These are phyloP conservation scores for Solanum virginianum DNA, from an alignment of 257 asterid species.

Conservation along the genomic window DNA sequence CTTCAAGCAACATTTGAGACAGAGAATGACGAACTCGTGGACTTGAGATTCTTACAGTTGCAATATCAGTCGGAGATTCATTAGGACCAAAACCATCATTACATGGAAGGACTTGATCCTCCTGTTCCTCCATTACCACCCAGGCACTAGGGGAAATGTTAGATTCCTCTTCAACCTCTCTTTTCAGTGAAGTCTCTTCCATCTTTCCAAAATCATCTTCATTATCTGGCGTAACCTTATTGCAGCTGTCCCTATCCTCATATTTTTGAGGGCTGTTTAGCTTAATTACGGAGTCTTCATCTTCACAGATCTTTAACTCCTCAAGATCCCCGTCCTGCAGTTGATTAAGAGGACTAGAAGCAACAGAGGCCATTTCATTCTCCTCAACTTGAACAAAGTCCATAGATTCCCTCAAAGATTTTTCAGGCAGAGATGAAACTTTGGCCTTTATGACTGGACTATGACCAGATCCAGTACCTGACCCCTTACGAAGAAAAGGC, in stretches of 20 bases:
- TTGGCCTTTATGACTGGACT: conserved; percentile 4
- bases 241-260: conserved; percentile 31
- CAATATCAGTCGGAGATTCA: conserved; percentile 26
- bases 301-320: conserved; percentile 10
- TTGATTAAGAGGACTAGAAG: conserved; percentile 32
- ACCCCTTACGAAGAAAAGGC: conserved; percentile 84
- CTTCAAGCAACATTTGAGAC: conserved; percentile 96
- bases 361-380: conserved; percentile 19
- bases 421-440: conserved; percentile 18
- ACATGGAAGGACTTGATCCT: conserved; percentile 28
- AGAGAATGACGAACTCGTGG: conserved; percentile 93
- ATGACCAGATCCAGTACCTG: conserved; percentile 40
- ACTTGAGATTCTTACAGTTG: conserved; percentile 43
- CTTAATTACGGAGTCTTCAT: conserved; percentile 11
- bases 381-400: conserved; percentile 24
- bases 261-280: conserved; percentile 24
- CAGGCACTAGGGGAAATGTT: conserved; percentile 86
- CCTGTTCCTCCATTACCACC: conserved; percentile 85
- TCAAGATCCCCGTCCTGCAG: conserved; percentile 28
- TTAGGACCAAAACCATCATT: conserved; percentile 21
- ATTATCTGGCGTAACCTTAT: conserved; percentile 10
- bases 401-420: conserved; percentile 19
- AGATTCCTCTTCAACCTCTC: conserved; percentile 48
- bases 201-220: conserved; percentile 8
- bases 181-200: conserved; percentile 22